A percentile compares a stretch with the other conserved stretches of the same genome.
These are phyloP conservation scores for Aureobasidium namibiae DNA, from an alignment of 2,329 filamentous ascomycete genomes.

Conservation along the genomic window DNA sequence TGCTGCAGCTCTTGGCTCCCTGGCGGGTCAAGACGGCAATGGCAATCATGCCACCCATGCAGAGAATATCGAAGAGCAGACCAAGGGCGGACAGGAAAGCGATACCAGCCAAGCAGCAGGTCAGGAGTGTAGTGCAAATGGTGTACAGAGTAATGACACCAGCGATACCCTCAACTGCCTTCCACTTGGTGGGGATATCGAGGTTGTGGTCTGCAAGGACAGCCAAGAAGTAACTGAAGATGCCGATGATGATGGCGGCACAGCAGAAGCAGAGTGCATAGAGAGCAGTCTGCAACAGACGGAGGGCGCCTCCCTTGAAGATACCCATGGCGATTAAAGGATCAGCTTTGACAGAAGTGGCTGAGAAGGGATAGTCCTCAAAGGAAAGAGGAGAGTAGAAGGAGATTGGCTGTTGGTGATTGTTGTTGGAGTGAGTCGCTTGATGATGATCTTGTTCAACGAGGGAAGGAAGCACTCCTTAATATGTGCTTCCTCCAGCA, in stretches of 20 bases:
- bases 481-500: background rate
- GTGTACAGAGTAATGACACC: constrained; percentile 70
- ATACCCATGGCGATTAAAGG: constrained; percentile 23
- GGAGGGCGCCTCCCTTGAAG: constrained; percentile 53
- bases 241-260: constrained; percentile 58
- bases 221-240: constrained; percentile 75
- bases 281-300: constrained; percentile 54
- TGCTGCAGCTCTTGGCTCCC: constrained; percentile 60
- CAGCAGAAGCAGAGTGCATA: constrained; percentile 67
- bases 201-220: constrained; percentile 58
- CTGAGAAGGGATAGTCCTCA: background rate
- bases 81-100: constrained; percentile 64
- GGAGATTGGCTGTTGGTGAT: background rate
- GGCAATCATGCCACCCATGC: constrained; percentile 71
- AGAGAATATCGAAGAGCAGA: constrained; percentile 68
- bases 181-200: constrained; percentile 55
- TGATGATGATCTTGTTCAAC: background rate
- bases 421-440: background rate
- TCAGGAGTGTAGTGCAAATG: constrained; percentile 60
- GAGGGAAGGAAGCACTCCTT: background rate
- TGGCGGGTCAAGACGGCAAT: constrained; percentile 66
- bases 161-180: constrained; percentile 55
- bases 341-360: background rate
- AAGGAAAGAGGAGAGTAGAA: background rate
- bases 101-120: constrained; percentile 72